Evolutionary conservation across 768 basidiomycete species (phyloP).

Genomic region (Russula vinacea): DNA sequence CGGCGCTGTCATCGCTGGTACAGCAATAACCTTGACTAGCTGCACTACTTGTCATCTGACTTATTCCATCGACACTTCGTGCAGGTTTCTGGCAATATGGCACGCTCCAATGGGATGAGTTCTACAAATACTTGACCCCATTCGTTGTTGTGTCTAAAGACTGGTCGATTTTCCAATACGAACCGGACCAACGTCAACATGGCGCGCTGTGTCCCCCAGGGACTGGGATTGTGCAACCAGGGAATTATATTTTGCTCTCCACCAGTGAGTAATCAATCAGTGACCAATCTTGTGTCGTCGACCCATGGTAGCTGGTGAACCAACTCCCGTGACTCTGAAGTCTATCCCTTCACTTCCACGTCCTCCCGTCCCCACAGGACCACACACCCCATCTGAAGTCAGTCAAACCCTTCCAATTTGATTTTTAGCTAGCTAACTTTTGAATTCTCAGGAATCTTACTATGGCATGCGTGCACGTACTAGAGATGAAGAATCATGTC

Average conservation of each 20-base stretch:
- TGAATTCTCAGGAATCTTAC: background rate
- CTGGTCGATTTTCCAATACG: constrained; percentile 1
- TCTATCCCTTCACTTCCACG: background rate
- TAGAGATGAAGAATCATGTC: background rate
- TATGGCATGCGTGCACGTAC: background rate
- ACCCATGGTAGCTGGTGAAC: background rate
- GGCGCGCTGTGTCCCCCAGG: background rate
- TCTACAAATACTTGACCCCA: background rate
- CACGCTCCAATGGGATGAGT: constrained; percentile 4
- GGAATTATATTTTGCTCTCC: constrained; percentile 6
- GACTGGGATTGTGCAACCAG: background rate
- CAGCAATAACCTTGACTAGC: too few species aligned
- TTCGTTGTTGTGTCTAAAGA: background rate
- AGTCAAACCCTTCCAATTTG: background rate
- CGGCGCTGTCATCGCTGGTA: constrained; percentile 1
- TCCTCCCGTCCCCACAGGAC: background rate
- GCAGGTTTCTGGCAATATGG: constrained; percentile 12
- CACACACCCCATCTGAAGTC: background rate
- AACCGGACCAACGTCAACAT: background rate
- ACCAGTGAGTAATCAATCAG: background rate
- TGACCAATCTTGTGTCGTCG: background rate
- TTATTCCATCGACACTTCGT: background rate
- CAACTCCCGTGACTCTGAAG: background rate
- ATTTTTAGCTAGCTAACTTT: background rate
- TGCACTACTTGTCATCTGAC: too few species aligned